Evolutionary conservation across 2,329 filamentous ascomycete genomes (phyloP), one percentile per base, ranked within the genome.

Genomic region (Botryotinia globosa): DNA sequence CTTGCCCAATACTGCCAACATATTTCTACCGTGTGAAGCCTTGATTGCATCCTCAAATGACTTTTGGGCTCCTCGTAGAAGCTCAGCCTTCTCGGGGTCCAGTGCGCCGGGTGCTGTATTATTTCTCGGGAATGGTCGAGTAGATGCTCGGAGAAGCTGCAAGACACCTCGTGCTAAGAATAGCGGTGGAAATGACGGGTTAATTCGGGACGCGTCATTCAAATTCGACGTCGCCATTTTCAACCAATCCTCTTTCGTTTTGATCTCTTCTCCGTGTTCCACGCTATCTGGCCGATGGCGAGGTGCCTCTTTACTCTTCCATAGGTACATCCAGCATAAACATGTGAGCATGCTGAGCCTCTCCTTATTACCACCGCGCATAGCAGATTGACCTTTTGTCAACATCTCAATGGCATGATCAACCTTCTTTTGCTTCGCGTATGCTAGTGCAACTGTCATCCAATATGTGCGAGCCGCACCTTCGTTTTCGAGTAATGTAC

Each of bases 401-500:
- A 91, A 84, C 85, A 91, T 90, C 81, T 91, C 89, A 78, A 91
- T 91, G 73, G 89, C 89, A 83, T 96, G 92, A 80, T 98, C 94
- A 75, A 96, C 89, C 84, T 97, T 97, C 80, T 91, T 91, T 84
- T 97, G 94, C 84, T 98, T 99, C 58, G 96, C 95, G 80, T 99
- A 99, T 65, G 95, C 95, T 73, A 98, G 87, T 59, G 97, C 93
- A 77, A 98, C 96, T n/a, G 94, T 95, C 86, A 99, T 95, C 97
- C 97, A 99, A 78, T 97, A 97, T 69, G 91, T 93, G 79, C 95
- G 94, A 54, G 93, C 92, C 25, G 94, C 94, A 79, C 91, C 90
- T 82, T 99, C 97, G 80, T 96, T 97, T 84, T 99, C 95, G 75
- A 99, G 90, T 68, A 99, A 87, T 44, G 93, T 96, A 82, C 96